Evolutionary conservation across 2,329 filamentous ascomycete genomes (phyloP).

Genomic region (Dactylellina parvicollis): DNA sequence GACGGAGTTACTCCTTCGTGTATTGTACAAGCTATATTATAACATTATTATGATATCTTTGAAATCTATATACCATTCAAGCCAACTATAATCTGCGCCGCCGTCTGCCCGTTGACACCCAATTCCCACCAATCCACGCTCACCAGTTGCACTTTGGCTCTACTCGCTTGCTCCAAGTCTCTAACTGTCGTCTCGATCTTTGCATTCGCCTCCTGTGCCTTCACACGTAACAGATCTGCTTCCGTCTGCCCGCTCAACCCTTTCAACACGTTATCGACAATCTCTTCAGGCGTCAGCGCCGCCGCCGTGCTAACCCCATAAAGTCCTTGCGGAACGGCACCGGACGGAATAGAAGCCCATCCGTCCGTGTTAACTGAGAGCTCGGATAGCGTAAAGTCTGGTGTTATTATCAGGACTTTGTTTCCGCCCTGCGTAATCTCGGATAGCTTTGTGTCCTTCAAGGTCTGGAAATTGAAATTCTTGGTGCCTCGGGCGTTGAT

Average conservation of each 20-base stretch:
- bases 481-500: slow-evolving; percentile 17
- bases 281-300: slow-evolving; percentile 25
- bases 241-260: slow-evolving; percentile 27
- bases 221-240: slow-evolving; percentile 23
- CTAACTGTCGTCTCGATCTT: background rate
- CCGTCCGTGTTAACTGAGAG: slow-evolving; percentile 34
- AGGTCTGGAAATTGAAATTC: slow-evolving; percentile 47
- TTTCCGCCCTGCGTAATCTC: slow-evolving; percentile 33
- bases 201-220: slow-evolving; percentile 29
- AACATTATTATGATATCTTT: background rate
- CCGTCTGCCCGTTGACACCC: slow-evolving; percentile 4
- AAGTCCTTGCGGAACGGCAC: background rate
- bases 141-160: slow-evolving; percentile 36
- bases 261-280: slow-evolving; percentile 34
- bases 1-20: no score
- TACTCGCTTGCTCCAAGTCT: background rate
- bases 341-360: slow-evolving; percentile 19
- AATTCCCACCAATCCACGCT: slow-evolving; percentile 49
- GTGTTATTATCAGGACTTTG: slow-evolving; percentile 45
- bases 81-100: slow-evolving; percentile 30
- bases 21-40: background rate
- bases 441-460: slow-evolving; percentile 13
- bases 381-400: slow-evolving; percentile 25
- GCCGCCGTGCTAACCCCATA: slow-evolving; percentile 37
- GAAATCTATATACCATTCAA: slow-evolving; percentile 17